Percentiles rank a stretch among this genome's conserved stretches.
Conservation (phyloP, 352 stramenopile species). For the Pythium grandisporangium region DNA sequence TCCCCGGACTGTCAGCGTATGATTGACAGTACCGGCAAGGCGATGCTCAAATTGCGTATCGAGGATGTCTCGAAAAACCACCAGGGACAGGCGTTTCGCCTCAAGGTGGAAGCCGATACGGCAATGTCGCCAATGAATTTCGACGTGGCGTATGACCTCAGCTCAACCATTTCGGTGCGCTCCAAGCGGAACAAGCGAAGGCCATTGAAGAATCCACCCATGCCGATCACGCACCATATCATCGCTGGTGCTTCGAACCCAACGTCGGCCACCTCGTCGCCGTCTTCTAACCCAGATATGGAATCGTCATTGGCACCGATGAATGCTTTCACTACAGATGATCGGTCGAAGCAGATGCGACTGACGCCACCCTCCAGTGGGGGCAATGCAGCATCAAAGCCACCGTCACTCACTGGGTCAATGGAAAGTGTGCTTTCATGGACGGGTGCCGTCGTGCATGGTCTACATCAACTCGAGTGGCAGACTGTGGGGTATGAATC, state of each 20-base stretch:
- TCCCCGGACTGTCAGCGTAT: slow-evolving; percentile 77
- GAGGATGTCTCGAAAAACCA: slow-evolving; percentile 97
- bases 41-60: slow-evolving; percentile 86
- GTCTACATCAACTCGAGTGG: slow-evolving; percentile 75
- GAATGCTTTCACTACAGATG: slow-evolving; percentile 41
- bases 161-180: slow-evolving; percentile 87
- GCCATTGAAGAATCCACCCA: slow-evolving; percentile 31
- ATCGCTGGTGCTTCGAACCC: slow-evolving; percentile 56
- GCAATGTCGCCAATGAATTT: slow-evolving; percentile 80
- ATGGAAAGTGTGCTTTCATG: slow-evolving; percentile 74
- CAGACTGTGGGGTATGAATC: slow-evolving; percentile 74
- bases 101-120: slow-evolving; percentile 89
- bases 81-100: slow-evolving; percentile 90
- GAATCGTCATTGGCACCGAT: slow-evolving; percentile 42
- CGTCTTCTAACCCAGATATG: slow-evolving; percentile 57
- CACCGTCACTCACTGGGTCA: slow-evolving; percentile 30
- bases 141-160: slow-evolving; percentile 87
- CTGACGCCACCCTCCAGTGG: slow-evolving; percentile 4
- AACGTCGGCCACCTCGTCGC: slow-evolving; percentile 55
- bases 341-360: slow-evolving; percentile 58
- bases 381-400: slow-evolving; percentile 2
- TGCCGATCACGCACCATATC: slow-evolving; percentile 66
- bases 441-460: slow-evolving; percentile 64
- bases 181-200: slow-evolving; percentile 93
- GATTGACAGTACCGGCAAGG: slow-evolving; percentile 79